Percentiles rank a stretch among this genome's conserved stretches.
Evolutionary conservation across 306 rosid species (phyloP).

Genomic region (Ochetophila trinervis): DNA sequence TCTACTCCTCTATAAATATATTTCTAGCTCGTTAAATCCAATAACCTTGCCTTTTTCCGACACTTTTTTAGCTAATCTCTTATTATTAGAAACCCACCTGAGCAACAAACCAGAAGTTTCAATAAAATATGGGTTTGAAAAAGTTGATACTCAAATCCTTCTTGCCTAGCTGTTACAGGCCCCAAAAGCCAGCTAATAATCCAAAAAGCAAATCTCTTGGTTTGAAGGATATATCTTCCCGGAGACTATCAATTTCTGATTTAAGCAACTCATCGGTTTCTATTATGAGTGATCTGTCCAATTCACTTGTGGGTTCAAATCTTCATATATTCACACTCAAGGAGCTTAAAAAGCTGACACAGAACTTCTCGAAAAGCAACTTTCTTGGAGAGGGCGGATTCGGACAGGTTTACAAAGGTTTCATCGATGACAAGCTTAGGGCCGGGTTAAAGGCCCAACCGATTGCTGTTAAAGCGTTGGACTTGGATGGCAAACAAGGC

Average conservation of each 20-base stretch:
- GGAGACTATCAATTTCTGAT: conserved; percentile 72
- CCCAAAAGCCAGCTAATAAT: conserved; percentile 21
- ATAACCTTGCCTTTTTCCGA: conserved; percentile 26
- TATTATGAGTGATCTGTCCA: conserved; percentile 72
- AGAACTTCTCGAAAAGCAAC: conserved; percentile 48
- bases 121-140: conserved; percentile 43
- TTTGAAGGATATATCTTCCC: conserved; percentile 37
- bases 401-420: conserved; percentile 85
- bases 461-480: conserved; percentile 79
- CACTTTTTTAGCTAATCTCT: neutral
- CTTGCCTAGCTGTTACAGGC: conserved; percentile 50
- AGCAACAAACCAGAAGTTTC: neutral
- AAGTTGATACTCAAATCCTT: conserved; percentile 35
- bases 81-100: too few relatives aligned
- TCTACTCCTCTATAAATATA: conserved; percentile 11
- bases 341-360: conserved; percentile 63
- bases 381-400: conserved; percentile 92
- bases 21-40: conserved; percentile 13
- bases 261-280: conserved; percentile 64
- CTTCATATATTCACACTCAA: conserved; percentile 65
- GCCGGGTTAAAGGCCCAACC: conserved; percentile 46
- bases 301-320: conserved; percentile 65
- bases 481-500: conserved; percentile 88
- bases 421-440: conserved; percentile 61
- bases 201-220: conserved; percentile 22